Base-by-base conservation (phyloP, 495 filamentous ascomycete genomes). In the Penicillium manginii region DNA sequence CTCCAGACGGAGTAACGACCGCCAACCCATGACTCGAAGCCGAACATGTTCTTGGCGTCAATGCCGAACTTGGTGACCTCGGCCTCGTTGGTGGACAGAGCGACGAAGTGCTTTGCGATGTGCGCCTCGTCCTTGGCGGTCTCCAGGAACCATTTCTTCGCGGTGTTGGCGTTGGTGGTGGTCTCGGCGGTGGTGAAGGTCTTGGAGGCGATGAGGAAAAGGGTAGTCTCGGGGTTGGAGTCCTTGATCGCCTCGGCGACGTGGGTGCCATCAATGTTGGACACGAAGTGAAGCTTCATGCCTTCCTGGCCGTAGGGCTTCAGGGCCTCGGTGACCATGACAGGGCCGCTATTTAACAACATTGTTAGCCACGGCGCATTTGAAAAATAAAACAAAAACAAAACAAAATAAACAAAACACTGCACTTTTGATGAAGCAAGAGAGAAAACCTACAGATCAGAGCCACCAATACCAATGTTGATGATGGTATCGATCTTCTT, bases 181-280 rank as follows among this genome's bases (percentile, higher is more conserved):
- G 94, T 98, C 83, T 98, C 94, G 49, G 94, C 94, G 7, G 94
- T 98, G 57, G 94, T 98, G 82, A 98, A 98, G 54, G 94, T 98
- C 86, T 98, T 98, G 74, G 93, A 97, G 50, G 94, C 94, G 68
- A 98, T 84, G 63, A 98, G 82, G 88, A 98, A 98, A 53, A 98
- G 86, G 29, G 93, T 97, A 45, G 96, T 97, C 79, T 98, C 94
- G 17, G 94, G 92, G 73, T 98, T 84, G 2, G 92, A 93, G 73
- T 86, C 70, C 69, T 87, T 87, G 17, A 98, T 84, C 48, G 94
- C 96, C 79, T 98, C 94, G 47, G 92, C 90, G 69, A 98, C 90
- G 78, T 98, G 94, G 50, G 94, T 98, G 61, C 94, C 94, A 71
- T 98, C 94, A 67, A 98, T 97, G 82, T 98, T 98, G 76, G 94